Conservation (phyloP, 352 stramenopile species). For the Phytophthora podocarpi region DNA sequence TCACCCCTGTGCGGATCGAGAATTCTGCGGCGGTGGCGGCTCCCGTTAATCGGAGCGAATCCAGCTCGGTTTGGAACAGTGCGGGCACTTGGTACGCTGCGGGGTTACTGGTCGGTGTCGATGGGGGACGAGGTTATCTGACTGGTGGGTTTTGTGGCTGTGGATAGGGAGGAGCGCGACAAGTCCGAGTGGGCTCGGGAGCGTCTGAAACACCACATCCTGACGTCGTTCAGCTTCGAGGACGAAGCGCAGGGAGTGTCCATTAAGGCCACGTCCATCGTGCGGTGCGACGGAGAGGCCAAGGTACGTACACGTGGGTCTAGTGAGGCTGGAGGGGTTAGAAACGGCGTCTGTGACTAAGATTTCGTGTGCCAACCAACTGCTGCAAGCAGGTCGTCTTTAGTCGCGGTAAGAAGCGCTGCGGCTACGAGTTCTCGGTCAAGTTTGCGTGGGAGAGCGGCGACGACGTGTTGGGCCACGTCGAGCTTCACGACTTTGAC, state of each 20-base stretch:
- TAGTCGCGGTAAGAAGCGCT: conserved; percentile 86
- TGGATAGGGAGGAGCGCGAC: conserved; percentile 75
- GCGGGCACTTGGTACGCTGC: conserved; percentile 75
- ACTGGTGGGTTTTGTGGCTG: conserved; percentile 4
- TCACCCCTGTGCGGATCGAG: conserved; percentile 78
- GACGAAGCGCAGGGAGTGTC: conserved; percentile 49
- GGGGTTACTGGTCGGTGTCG: conserved; percentile 6
- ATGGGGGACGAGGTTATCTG: not conserved
- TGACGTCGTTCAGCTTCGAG: conserved; percentile 62
- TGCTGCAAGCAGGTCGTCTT: conserved; percentile 59
- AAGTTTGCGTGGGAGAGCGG: conserved; percentile 76
- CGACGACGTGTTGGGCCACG: conserved; percentile 59
- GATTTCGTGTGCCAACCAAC: not conserved
- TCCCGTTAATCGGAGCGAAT: conserved; percentile 28
- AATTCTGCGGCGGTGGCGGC: conserved; percentile 19
- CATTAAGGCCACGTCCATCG: conserved; percentile 71
- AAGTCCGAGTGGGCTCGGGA: conserved; percentile 83
- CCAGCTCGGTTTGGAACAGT: conserved; percentile 81
- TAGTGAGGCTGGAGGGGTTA: not conserved
- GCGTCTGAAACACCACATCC: conserved; percentile 71
- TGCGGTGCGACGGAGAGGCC: conserved; percentile 75
- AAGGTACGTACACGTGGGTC: conserved; percentile 53
- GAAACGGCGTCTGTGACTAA: not conserved
- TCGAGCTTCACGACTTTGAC: conserved; percentile 87
- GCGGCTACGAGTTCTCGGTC: conserved; percentile 81